These are phyloP conservation scores for Knoxdaviesia proteae DNA, from an alignment of 2,329 filamentous ascomycete species.

Conservation along the genomic window DNA sequence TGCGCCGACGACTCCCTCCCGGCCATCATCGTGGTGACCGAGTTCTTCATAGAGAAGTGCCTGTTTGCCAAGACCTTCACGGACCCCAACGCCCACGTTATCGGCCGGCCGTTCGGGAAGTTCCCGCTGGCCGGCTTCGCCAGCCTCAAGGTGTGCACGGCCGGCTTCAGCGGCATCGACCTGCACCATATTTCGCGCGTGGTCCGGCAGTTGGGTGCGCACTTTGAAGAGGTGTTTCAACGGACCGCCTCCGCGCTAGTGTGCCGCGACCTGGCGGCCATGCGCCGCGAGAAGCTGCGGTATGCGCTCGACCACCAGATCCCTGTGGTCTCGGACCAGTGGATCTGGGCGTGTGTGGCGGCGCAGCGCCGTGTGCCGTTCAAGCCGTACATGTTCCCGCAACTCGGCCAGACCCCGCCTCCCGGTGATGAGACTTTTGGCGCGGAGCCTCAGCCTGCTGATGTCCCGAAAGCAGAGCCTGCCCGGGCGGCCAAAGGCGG, in stretches of 20 bases:
- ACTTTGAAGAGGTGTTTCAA: conserved; percentile 60
- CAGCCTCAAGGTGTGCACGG: conserved; percentile 53
- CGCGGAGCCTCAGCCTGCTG: conserved; percentile 1
- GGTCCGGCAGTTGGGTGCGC: conserved; percentile 56
- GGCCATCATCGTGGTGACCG: conserved; percentile 37
- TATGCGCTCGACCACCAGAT: conserved; percentile 57
- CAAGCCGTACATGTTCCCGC: conserved; percentile 24
- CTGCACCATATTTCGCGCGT: conserved; percentile 66
- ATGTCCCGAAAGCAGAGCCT: conserved; percentile 2
- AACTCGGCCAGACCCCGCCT: conserved; percentile 13
- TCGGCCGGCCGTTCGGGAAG: conserved; percentile 55
- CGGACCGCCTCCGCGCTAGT: conserved; percentile 55
- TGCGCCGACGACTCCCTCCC: not conserved
- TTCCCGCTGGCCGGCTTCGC: conserved; percentile 53
- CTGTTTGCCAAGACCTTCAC: conserved; percentile 55
- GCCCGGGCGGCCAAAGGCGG: conserved; percentile 6
- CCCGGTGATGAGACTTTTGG: conserved; percentile 3
- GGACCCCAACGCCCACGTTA: conserved; percentile 45
- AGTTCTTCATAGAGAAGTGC: conserved; percentile 86
- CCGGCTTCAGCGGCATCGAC: conserved; percentile 68
- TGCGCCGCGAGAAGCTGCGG: conserved; percentile 56
- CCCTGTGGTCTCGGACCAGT: conserved; percentile 60
- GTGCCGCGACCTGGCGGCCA: conserved; percentile 35
- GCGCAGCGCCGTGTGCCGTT: conserved; percentile 26
- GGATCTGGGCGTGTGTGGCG: conserved; percentile 68